Base-by-base conservation (phyloP, 768 basidiomycete species). In the Trametes elegans region DNA sequence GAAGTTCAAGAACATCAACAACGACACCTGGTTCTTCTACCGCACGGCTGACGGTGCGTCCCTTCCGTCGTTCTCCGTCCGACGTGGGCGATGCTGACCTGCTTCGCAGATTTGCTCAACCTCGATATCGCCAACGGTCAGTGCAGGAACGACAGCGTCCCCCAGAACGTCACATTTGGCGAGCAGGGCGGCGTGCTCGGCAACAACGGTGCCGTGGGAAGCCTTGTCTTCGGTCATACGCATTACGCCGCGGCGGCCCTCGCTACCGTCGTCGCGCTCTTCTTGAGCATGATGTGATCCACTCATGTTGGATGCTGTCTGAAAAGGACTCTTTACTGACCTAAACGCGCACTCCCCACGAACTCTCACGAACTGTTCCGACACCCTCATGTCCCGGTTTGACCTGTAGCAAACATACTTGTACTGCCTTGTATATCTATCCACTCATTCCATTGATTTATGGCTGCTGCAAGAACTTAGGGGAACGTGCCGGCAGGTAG, bases 1-100 rank as follows among this genome's bases (percentile, higher is more conserved):
- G 45, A 65, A 59, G 5, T 71, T 70, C 59, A 58, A 69, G 60
- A 66, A 67, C 41, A 8, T 71, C 24, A 48, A 55, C 18, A 67
- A 67, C 53, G 55, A 59, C 55, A 67, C 59, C 46, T 70, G 68
- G 55, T 66, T 66, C 55, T 65, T 66, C 53, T 66, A 65, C 49
- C 59, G 59, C 41, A 57, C 59, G 8, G 51, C 62, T 16, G 64
- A 65, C 32, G 63, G 63, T 62, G 36, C 36, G 63, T 51, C 11
- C 21, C 11, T 18, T n/a, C n/a, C n/a, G n/a, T n/a, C 2, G 10
- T 21, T 35, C 31, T 29, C n/a, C 7, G 35, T 6, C 8, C 27
- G 28, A 5, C 18, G 16, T 19, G 5, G 18, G 24, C 7, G 13
- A 1, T 5, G 46, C 32, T 13, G n/a, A n/a, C n/a, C n/a, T 24